phyloP scores from a whole-genome alignment of 805 yeast genomes.

The Hanseniaspora valbyensis region DNA sequence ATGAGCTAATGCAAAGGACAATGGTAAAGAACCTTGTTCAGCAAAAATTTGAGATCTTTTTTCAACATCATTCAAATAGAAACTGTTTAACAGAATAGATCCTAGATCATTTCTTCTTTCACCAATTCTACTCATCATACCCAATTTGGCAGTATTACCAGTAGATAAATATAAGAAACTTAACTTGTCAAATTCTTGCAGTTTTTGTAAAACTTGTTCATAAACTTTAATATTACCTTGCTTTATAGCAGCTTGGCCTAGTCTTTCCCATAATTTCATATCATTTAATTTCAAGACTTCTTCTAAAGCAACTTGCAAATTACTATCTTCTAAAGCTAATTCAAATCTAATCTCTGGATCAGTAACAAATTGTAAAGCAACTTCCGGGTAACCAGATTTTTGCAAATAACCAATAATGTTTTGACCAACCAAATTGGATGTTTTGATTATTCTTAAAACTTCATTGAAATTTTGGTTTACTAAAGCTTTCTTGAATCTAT shows the following conservation, averaged over 20 bases:
- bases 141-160: slow-evolving; percentile 66
- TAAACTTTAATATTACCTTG: slow-evolving; percentile 83
- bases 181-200: slow-evolving; percentile 74
- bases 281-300: slow-evolving; percentile 74
- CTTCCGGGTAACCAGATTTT: slow-evolving; percentile 91
- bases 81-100: slow-evolving; percentile 70
- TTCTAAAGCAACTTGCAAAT: slow-evolving; percentile 70
- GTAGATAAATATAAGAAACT: slow-evolving; percentile 78
- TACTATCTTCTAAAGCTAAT: slow-evolving; percentile 87
- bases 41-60: slow-evolving; percentile 64
- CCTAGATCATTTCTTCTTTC: slow-evolving; percentile 74
- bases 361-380: slow-evolving; percentile 92
- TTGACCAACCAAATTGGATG: slow-evolving; percentile 90
- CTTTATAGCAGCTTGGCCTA: slow-evolving; percentile 73
- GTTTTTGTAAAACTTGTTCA: slow-evolving; percentile 80
- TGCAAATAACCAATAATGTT: slow-evolving; percentile 90
- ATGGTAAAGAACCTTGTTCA: slow-evolving; percentile 68
- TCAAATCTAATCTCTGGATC: slow-evolving; percentile 95
- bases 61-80: slow-evolving; percentile 64
- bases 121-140: slow-evolving; percentile 81
- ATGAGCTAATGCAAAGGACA: slow-evolving; percentile 89
- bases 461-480: slow-evolving; percentile 83
- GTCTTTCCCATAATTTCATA: slow-evolving; percentile 61
- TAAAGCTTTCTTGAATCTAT: slow-evolving; percentile 86
- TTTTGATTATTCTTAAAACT: slow-evolving; percentile 77